Percentiles rank a stretch among this genome's conserved stretches.
Conservation (phyloP, 306 rosid species). For the Hippophae rhamnoides region DNA sequence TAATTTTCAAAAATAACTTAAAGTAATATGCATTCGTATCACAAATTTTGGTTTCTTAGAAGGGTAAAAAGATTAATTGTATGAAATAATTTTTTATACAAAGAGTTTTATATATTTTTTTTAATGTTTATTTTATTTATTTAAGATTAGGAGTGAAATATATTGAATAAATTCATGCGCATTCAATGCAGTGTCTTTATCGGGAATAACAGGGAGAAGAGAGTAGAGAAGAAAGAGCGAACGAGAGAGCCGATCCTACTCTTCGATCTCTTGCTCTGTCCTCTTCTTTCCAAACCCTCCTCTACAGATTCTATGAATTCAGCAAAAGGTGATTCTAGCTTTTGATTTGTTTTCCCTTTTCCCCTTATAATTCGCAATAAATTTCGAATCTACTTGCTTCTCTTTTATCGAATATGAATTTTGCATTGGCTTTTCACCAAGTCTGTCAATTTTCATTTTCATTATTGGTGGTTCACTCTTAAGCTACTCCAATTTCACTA, state of each 20-base stretch:
- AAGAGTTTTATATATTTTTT: no score
- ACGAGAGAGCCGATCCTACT: constrained; percentile 19
- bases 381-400: neutral
- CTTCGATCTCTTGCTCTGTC: constrained; percentile 21
- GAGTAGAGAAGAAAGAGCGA: constrained; percentile 6
- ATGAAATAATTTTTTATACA: no score
- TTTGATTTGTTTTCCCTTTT: neutral
- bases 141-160: no score
- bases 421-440: neutral
- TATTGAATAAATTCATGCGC: no score
- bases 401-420: neutral
- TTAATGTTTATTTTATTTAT: no score
- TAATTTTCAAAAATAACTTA: no score
- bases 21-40: no score
- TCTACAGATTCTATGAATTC: neutral
- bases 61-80: no score
- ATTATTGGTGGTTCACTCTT: neutral
- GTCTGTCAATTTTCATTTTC: neutral
- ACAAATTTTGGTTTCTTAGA: no score
- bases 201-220: neutral
- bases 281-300: constrained; percentile 17
- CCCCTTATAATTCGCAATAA: neutral
- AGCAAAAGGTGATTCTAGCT: neutral
- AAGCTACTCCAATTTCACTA: neutral
- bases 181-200: no score